A percentile compares a stretch with the other conserved stretches of the same genome.
Evolutionary conservation across 2,329 filamentous ascomycete species (phyloP).

Genomic region (Chrysosporium queenslandicum): DNA sequence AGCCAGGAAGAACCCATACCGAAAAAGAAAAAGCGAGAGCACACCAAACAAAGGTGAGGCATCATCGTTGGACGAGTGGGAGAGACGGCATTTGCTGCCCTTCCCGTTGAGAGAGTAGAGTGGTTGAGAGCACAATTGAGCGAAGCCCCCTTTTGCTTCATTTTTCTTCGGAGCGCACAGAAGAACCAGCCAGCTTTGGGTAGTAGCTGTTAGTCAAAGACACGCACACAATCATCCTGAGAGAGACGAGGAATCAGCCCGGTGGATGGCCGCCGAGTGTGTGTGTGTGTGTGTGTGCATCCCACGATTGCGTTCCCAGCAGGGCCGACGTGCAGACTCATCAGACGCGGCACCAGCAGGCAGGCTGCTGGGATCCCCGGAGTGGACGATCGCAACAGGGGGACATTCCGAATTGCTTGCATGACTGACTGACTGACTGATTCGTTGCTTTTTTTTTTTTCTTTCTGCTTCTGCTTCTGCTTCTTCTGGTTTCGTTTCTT

Average conservation of each 20-base stretch:
- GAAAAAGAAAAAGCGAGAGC: constrained; percentile 9
- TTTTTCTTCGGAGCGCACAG: too few species aligned
- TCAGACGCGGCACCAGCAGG: constrained; percentile 25
- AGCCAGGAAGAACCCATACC: background rate
- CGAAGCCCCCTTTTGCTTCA: background rate
- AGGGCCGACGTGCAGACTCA: constrained; percentile 22
- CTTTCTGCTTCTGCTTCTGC: background rate
- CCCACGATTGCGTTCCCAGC: constrained; percentile 14
- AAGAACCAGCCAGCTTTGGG: too few species aligned
- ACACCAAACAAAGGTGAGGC: constrained; percentile 13
- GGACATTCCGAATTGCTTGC: constrained; percentile 14
- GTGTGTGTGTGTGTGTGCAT: too few species aligned
- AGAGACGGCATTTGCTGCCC: background rate
- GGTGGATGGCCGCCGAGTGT: too few species aligned
- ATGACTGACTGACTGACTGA: constrained; percentile 23
- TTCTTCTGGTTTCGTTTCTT: too few species aligned
- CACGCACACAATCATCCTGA: too few species aligned
- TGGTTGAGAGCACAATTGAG: constrained; percentile 10
- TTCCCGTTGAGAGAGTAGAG: background rate
- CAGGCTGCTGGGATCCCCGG: constrained; percentile 11
- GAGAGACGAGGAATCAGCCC: background rate
- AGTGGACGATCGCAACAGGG: constrained; percentile 8
- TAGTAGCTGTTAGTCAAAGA: too few species aligned
- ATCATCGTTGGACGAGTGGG: constrained; percentile 20
- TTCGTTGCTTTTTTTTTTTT: constrained; percentile 27